Evolutionary conservation across 2,329 filamentous ascomycete genomes (phyloP), one percentile per base, ranked within the genome.

Genomic region (Cytospora piceicola): DNA sequence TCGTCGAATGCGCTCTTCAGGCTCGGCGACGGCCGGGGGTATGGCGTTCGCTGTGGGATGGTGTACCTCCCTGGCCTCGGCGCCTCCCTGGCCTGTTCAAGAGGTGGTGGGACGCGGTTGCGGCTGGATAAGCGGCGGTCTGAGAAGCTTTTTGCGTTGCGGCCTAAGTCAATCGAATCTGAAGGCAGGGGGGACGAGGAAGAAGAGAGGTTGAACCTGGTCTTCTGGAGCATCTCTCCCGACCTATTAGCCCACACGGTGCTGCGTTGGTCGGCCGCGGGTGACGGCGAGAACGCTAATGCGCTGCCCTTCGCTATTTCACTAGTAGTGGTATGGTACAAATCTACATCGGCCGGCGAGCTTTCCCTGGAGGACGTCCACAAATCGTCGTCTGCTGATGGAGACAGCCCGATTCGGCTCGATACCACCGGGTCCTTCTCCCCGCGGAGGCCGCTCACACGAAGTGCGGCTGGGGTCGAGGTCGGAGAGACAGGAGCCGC

Each of bases 51-150:
- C 55, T 63, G 55, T 5, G 55, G 30, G 2, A 22, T 15, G 32
- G 32, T 39, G 36, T 46, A 52, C 17, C 22, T 42, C 20, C 54
- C 34, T 17, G 39, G 27, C 11, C 27, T 53, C 1, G 17, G 24
- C 2, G 39, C 30, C 42, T 51, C 61, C 12, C 53, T 46, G 17
- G 3, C 22, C 22, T 36, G 61, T 42, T 46, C 55, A 15, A 67
- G 59, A 5, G 63, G 63, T 9, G 63, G 27, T 14, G 63, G 59
- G 24, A 30, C 27, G 30, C 51, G 63, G 22, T 58, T 32, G 39
- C 14, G 54, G 39, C 39, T 57, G n/a, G 39, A 57, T 3, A 53
- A 59, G 9, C 66, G 66, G 55, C 66, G 66, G 9, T 60, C 63
- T 1, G 63, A 66, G 27, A 67, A 39, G 59, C 53, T 65, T 7